Evolutionary conservation across 2,329 filamentous ascomycete species (phyloP), one percentile per base, ranked within the genome.

Genomic region (Colletotrichum sp.): DNA sequence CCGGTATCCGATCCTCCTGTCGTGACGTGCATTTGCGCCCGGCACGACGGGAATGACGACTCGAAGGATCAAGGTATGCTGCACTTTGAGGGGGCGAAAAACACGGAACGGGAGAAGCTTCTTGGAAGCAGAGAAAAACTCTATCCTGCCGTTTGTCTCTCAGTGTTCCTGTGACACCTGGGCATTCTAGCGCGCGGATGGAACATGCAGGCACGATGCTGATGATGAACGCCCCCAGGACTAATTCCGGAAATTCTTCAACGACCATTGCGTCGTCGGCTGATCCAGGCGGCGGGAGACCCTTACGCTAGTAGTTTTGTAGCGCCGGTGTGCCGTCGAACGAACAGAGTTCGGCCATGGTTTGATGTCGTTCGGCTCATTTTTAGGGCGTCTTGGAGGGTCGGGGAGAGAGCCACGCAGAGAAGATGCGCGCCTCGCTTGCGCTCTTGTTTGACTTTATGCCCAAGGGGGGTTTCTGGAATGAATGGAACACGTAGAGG

Each of bases 261-360:
- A 34, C 32, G 21, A 49, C 26, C 59, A 28, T 57, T 24, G 52
- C 64, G 36, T 68, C 66, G 49, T 68, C 59, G 49, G 24, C 49
- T 44, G 52, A 72, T 44, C 39, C 57, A 32, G 24, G 55, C 59
- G 44, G 26, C 59, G 34, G 26, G 57, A 60, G 44, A 63, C 39
- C 32, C 30, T 34, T 49, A 21, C 13, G 24, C 62, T 63, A 44
- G 26, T 32, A 15, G 30, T 9, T 16, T 32, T 32, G 18, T 36
- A 28, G 26, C 52, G 32, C 24, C 39, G n/a, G 55, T 16, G 62
- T 52, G 26, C 13, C 24, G 44, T 72, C 30, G 60, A 32, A 72
- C 52, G 36, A 71, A 72, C 62, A 72, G 24, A 75, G 72, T 75
- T 72, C 30, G 68, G 39, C 72, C 68, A 55, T 63, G 55, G 72